These are phyloP conservation scores for Danielozyma ontarioensis DNA, from an alignment of 805 yeast genomes.

Conservation along the genomic window DNA sequence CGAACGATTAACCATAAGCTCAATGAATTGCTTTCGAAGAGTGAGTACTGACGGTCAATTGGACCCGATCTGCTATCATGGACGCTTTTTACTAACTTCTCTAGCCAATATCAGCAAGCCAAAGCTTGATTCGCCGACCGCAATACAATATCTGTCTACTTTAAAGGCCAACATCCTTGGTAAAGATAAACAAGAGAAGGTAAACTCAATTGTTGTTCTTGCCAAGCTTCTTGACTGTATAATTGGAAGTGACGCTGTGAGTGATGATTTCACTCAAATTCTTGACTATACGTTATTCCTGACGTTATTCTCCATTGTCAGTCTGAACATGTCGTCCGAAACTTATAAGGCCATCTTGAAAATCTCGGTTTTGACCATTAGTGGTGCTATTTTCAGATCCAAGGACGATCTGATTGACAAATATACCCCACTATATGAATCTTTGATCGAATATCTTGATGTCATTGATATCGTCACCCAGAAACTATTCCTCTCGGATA, in stretches of 20 bases:
- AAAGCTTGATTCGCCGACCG: slow-evolving; percentile 28
- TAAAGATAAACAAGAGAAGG: slow-evolving; percentile 44
- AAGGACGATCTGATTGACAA: slow-evolving; percentile 29
- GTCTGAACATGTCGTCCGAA: slow-evolving; percentile 37
- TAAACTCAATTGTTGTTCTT: slow-evolving; percentile 49
- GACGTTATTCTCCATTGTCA: slow-evolving; percentile 37
- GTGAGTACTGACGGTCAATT: slow-evolving; percentile 12
- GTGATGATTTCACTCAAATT: slow-evolving; percentile 25
- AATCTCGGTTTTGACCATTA: slow-evolving; percentile 35
- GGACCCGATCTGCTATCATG: neutral
- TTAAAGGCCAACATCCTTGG: slow-evolving; percentile 41
- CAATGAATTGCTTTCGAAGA: slow-evolving; percentile 37
- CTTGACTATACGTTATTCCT: slow-evolving; percentile 38
- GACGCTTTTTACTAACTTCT: neutral
- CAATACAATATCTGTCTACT: slow-evolving; percentile 28
- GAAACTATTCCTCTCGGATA: slow-evolving; percentile 39
- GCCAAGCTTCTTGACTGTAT: slow-evolving; percentile 46
- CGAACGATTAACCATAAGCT: slow-evolving; percentile 40
- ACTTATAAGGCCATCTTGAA: slow-evolving; percentile 43
- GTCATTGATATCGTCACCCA: slow-evolving; percentile 39
- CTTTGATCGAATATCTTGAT: slow-evolving; percentile 34
- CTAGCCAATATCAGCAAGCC: slow-evolving; percentile 20
- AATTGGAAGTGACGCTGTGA: slow-evolving; percentile 34
- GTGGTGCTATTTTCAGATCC: slow-evolving; percentile 39
- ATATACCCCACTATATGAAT: slow-evolving; percentile 31